Base-by-base conservation (phyloP, 148 eudicot genomes). In the Rhododendron griersonianum region DNA sequence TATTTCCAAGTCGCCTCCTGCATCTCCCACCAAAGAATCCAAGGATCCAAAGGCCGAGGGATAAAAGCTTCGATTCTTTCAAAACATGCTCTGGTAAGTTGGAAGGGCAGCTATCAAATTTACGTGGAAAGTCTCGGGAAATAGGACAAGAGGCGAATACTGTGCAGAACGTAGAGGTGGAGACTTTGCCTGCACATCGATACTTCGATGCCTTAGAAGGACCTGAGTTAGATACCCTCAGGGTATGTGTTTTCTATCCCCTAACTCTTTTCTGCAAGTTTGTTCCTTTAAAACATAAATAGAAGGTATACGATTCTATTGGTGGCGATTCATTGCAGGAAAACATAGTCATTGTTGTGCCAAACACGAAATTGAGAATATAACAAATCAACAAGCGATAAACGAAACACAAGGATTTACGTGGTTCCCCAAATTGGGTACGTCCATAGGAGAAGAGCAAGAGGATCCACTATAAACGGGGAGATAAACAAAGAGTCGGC, bases 151-250 rank as follows among this genome's bases (percentile, higher is more conserved):
- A 88, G 57, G 75, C 57, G 28, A 79, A 88, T 16, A 75, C 55
- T 47, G 74, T 14, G 63, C 88, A 53, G 48, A 86, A 65, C 47
- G 65, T 59, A 44, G 95, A 88, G 65, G 50, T 89, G n/a, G 94
- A 92, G n/a, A 89, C 69, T 63, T 53, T 96, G 75, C 93, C 98
- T 30, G 97, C 90, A 51, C 91, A 91, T 63, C 91, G 99, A 14
- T 96, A 94, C 87, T 96, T 93, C 81, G 98, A 91, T 90, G 99
- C 99, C 15, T 82, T 96, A 85, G 92, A 95, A 83, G 99, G 99
- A 53, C 99, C 98, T 0, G 99, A 96, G 85, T 83, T 96, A 79
- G 98, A 96, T 48, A 95, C 94, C 37, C 91, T 96, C 21, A 85
- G 93, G 88, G 99, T 96, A 91, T 65, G 93, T 86, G 47, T 30